Conservation (phyloP, 345 rosid genomes). For the Syzygium aromaticum region DNA sequence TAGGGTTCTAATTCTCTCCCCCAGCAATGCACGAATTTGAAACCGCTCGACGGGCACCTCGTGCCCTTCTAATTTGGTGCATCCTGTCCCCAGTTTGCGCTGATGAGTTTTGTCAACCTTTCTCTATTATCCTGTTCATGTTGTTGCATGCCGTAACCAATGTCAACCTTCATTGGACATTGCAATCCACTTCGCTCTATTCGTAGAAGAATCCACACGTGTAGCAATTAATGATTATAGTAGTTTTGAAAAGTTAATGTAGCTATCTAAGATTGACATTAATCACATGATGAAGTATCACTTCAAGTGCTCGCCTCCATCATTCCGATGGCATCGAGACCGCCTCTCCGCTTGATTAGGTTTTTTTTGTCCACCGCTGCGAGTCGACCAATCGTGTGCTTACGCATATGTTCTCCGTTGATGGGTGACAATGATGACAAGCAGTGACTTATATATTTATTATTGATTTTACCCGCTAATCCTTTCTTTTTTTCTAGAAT, state of each 20-base stretch:
- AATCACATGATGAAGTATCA: neutral
- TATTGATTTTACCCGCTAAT: neutral
- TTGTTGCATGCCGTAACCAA: neutral
- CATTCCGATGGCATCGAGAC: neutral
- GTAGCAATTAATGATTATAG: neutral
- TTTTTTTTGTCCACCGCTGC: neutral
- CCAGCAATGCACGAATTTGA: neutral
- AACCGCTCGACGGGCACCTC: neutral
- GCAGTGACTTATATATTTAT: neutral
- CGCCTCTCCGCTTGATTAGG: neutral
- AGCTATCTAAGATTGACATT: neutral
- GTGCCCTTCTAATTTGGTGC: neutral
- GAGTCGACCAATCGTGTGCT: neutral
- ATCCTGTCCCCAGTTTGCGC: neutral
- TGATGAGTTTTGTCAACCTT: neutral
- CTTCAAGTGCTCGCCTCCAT: neutral
- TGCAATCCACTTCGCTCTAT: neutral
- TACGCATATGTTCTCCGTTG: neutral
- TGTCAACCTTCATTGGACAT: neutral
- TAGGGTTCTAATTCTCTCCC: neutral
- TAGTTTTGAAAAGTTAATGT: neutral
- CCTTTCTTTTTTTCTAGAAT: neutral
- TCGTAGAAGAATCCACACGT: neutral
- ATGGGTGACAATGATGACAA: neutral
- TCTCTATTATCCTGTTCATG: neutral